Evolutionary conservation across 1,284 basidiomycete species (phyloP).

Genomic region (Ceratobasidium sp.): DNA sequence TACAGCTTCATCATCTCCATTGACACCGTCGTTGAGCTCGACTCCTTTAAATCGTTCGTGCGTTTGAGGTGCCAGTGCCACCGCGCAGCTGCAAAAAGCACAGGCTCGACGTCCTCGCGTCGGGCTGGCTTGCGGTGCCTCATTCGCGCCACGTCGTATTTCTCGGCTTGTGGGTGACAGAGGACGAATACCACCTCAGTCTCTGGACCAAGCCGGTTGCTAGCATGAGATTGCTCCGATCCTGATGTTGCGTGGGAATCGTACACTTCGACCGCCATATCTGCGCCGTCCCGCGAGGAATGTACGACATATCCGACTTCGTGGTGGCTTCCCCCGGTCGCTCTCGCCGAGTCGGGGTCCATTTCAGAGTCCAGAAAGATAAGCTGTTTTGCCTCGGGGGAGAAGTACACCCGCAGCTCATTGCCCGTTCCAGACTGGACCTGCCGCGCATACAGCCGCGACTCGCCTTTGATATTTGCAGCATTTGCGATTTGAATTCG

Average conservation of each 20-base stretch:
- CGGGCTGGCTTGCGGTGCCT: neutral
- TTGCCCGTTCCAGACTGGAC: neutral
- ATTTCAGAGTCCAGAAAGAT: neutral
- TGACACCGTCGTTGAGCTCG: neutral
- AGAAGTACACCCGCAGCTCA: neutral
- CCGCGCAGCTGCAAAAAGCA: conserved; percentile 13
- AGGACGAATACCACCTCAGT: neutral
- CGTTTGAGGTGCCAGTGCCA: conserved; percentile 56
- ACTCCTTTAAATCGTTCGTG: conserved; percentile 56
- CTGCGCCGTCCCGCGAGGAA: neutral
- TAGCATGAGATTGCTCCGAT: too few species aligned
- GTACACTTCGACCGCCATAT: neutral
- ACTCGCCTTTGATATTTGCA: neutral
- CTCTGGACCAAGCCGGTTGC: neutral
- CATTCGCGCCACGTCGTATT: neutral
- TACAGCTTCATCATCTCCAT: conserved; percentile 42
- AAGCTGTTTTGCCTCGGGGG: neutral
- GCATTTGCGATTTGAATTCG: too few species aligned
- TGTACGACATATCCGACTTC: neutral
- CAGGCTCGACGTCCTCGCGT: neutral
- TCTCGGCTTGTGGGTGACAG: neutral
- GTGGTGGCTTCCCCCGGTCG: neutral
- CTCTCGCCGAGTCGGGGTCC: neutral
- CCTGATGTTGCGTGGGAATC: too few species aligned
- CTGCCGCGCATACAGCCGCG: neutral